A percentile compares a stretch with the other conserved stretches of the same genome.
These are phyloP conservation scores for Turritis glabra DNA, from an alignment of 345 rosid species.

Conservation along the genomic window DNA sequence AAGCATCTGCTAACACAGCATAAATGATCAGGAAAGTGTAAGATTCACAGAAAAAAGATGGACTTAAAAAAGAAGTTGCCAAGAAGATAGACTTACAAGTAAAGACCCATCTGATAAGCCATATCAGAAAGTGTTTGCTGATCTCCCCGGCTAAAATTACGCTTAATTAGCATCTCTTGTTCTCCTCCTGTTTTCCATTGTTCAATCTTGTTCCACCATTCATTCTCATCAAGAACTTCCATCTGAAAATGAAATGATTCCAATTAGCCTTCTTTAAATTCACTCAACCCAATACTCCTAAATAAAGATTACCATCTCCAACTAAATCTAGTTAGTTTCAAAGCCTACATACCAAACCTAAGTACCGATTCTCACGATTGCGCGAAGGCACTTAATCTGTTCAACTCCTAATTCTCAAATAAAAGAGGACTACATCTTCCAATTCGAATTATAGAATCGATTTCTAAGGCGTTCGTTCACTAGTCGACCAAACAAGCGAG, in stretches of 20 bases:
- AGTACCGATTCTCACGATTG: background rate
- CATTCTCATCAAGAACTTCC: slow-evolving; percentile 81
- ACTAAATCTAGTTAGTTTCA: background rate
- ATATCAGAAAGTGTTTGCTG: slow-evolving; percentile 71
- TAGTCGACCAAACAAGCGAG: background rate
- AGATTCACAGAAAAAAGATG: background rate
- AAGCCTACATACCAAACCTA: background rate
- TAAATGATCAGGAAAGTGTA: background rate
- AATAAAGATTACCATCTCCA: background rate
- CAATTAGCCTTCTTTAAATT: background rate
- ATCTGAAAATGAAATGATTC: slow-evolving; percentile 42
- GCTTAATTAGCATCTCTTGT: slow-evolving; percentile 76
- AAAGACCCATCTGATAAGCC: slow-evolving; percentile 72
- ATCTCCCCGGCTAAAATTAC: slow-evolving; percentile 65
- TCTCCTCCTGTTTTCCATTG: slow-evolving; percentile 62
- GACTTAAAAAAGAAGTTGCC: background rate
- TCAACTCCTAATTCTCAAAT: background rate
- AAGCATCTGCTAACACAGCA: background rate
- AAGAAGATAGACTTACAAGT: slow-evolving; percentile 66
- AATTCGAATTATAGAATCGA: background rate
- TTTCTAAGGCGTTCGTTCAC: background rate
- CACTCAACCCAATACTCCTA: background rate
- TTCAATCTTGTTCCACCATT: slow-evolving; percentile 87
- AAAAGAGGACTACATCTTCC: background rate
- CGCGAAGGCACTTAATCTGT: background rate